phyloP scores from a whole-genome alignment of 2,329 filamentous ascomycete genomes.

The Penicillium janthinellum region DNA sequence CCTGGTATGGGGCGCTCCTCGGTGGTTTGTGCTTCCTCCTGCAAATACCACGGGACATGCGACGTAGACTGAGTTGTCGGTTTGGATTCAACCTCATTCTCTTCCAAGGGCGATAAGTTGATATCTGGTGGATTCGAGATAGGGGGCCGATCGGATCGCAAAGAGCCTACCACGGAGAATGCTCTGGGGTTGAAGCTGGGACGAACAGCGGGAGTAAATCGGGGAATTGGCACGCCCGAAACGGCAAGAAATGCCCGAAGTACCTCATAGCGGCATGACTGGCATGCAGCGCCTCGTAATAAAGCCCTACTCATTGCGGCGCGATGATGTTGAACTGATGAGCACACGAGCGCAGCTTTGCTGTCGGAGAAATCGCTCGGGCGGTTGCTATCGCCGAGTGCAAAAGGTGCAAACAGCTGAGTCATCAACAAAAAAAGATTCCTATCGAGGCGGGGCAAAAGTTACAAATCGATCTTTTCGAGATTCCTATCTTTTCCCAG shows the following conservation, averaged over 20 bases:
- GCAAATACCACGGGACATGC: constrained; percentile 76
- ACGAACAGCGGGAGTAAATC: constrained; percentile 18
- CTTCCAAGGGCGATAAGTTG: constrained; percentile 9
- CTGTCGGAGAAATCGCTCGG: not conserved
- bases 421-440: constrained; percentile 26
- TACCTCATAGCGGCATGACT: constrained; percentile 33
- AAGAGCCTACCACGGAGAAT: constrained; percentile 28
- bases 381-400: constrained; percentile 11
- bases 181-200: constrained; percentile 22
- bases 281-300: constrained; percentile 33
- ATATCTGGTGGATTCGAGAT: constrained; percentile 17
- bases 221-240: constrained; percentile 29
- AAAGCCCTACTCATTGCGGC: constrained; percentile 36
- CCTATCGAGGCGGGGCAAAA: constrained; percentile 27
- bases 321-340: constrained; percentile 11
- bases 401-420: constrained; percentile 30
- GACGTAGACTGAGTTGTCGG: constrained; percentile 10
- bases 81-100: not conserved
- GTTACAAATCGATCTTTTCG: constrained; percentile 25
- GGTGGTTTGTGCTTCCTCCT: constrained; percentile 59
- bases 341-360: constrained; percentile 4
- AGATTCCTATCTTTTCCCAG: constrained; percentile 11
- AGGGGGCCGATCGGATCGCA: constrained; percentile 30
- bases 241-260: constrained; percentile 33
- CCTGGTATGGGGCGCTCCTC: constrained; percentile 50